These are phyloP conservation scores for Fusarium oxysporum DNA, from an alignment of 2,329 filamentous ascomycete species.

Conservation along the genomic window DNA sequence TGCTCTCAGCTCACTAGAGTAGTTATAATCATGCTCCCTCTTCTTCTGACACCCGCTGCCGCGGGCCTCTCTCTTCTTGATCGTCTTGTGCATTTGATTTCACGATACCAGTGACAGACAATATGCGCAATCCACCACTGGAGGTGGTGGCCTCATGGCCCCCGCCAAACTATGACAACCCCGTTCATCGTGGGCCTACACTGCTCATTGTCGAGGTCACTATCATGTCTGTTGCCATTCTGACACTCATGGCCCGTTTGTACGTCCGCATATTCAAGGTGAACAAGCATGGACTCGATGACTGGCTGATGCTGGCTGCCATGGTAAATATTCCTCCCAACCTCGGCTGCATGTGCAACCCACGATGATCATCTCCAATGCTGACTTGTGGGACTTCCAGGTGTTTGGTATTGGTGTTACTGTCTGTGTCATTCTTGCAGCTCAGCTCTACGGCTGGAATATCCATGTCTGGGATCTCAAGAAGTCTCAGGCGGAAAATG, in stretches of 20 bases:
- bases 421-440: slow-evolving; percentile 51
- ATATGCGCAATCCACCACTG: slow-evolving; percentile 52
- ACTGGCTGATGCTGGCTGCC: slow-evolving; percentile 57
- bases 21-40: slow-evolving; percentile 38
- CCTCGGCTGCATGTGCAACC: slow-evolving; percentile 33
- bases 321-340: slow-evolving; percentile 44
- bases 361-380: background rate
- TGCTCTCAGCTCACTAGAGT: slow-evolving; percentile 12
- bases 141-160: slow-evolving; percentile 54
- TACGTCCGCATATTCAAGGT: slow-evolving; percentile 53
- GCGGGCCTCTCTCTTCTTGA: slow-evolving; percentile 51
- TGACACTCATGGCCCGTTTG: slow-evolving; percentile 52
- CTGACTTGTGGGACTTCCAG: slow-evolving; percentile 39
- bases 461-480: slow-evolving; percentile 54
- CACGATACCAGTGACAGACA: slow-evolving; percentile 5
- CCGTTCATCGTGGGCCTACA: slow-evolving; percentile 51
- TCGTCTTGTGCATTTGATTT: slow-evolving; percentile 3
- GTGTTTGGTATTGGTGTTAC: slow-evolving; percentile 51
- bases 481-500: slow-evolving; percentile 42
- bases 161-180: slow-evolving; percentile 52
- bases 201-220: slow-evolving; percentile 54
- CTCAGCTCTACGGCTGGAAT: slow-evolving; percentile 52
- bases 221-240: slow-evolving; percentile 50
- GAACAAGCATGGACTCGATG: slow-evolving; percentile 52
- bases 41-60: slow-evolving; percentile 7